These are phyloP conservation scores for Tylopilus vinaceipallidus DNA, from an alignment of 768 basidiomycete genomes.

Conservation along the genomic window DNA sequence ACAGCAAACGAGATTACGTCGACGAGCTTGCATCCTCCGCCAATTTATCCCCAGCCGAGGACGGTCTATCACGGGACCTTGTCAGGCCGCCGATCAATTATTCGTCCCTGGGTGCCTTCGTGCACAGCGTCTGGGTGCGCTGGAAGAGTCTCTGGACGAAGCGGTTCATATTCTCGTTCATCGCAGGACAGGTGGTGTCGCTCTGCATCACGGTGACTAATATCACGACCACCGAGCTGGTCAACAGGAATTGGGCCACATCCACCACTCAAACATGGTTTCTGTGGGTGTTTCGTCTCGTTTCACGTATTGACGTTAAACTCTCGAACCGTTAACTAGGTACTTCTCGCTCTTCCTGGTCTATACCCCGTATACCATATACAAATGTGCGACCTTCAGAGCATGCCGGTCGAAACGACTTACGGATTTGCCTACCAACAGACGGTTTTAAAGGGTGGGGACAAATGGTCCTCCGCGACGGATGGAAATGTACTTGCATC, in stretches of 20 bases:
- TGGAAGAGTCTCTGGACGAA: conserved; percentile 79
- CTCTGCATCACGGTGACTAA: conserved; percentile 89
- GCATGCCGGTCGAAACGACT: background rate
- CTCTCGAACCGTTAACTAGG: conserved; percentile 35
- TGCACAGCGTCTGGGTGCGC: conserved; percentile 49
- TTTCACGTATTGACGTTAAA: background rate
- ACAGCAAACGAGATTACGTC: conserved; percentile 21
- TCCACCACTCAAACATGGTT: conserved; percentile 85
- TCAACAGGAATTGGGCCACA: conserved; percentile 63
- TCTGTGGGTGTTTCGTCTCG: conserved; percentile 48
- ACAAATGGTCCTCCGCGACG: conserved; percentile 68
- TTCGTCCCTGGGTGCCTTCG: conserved; percentile 55
- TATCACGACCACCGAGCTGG: conserved; percentile 80
- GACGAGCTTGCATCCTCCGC: conserved; percentile 9
- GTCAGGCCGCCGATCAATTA: conserved; percentile 64
- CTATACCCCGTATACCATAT: conserved; percentile 90
- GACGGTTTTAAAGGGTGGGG: conserved; percentile 86
- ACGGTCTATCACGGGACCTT: background rate
- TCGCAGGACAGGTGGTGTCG: conserved; percentile 82
- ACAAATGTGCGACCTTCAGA: conserved; percentile 57
- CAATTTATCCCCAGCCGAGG: conserved; percentile 2
- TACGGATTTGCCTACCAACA: conserved; percentile 24
- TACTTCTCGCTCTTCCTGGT: conserved; percentile 73
- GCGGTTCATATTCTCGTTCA: conserved; percentile 63
- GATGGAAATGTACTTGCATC: conserved; percentile 75